phyloP scores from a whole-genome alignment of 2,329 filamentous ascomycete species.

The Metarhizium brunneum region DNA sequence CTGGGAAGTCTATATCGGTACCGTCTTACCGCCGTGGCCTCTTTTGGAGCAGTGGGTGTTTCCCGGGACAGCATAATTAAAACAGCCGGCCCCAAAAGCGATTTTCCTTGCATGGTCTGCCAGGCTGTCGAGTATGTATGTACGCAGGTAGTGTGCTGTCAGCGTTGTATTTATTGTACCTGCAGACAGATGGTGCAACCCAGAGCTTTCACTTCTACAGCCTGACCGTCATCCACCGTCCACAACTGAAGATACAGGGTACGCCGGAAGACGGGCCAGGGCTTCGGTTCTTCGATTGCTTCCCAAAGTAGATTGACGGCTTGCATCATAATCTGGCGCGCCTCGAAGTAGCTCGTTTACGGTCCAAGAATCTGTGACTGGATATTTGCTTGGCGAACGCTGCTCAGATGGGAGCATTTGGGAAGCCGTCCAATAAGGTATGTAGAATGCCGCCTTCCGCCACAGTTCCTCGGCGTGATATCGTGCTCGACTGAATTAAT shows the following conservation, averaged over 20 bases:
- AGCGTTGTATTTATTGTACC: not conserved
- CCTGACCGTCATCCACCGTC: not conserved
- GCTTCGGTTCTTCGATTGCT: not conserved
- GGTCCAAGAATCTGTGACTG: not conserved
- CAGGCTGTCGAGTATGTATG: not conserved
- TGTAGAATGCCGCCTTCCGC: not conserved
- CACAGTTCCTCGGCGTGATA: not conserved
- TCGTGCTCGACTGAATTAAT: not conserved
- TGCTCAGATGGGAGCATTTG: not conserved
- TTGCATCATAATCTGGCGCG: not conserved
- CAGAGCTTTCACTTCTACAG: too few species aligned
- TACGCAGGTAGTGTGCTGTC: not conserved
- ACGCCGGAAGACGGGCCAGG: not conserved
- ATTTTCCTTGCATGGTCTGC: not conserved
- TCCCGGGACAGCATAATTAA: not conserved
- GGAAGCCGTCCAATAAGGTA: not conserved
- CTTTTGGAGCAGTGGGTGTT: not conserved
- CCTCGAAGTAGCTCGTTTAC: not conserved
- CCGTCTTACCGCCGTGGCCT: not conserved
- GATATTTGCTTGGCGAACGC: not conserved
- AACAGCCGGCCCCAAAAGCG: not conserved
- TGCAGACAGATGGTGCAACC: not conserved
- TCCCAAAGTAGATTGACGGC: not conserved
- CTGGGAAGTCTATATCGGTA: not conserved
- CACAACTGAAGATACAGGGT: not conserved